Evolutionary conservation across 192 early-diverging fungal genomes (phyloP), one percentile per base, ranked within the genome.

Genomic region (Cladochytrium replicatum): DNA sequence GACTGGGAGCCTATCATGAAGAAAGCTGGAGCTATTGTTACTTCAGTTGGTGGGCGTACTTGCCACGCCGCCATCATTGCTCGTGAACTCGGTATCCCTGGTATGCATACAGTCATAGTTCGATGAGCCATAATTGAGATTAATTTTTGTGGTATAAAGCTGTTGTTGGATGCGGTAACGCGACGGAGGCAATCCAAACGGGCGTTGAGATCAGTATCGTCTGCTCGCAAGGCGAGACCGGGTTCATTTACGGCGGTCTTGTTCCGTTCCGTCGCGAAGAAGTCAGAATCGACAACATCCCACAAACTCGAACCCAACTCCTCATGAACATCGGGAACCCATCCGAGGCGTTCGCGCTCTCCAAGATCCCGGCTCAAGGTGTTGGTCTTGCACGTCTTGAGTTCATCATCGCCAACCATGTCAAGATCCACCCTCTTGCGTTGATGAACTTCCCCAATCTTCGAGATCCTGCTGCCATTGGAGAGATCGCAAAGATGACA

Each of bases 1-100:
- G 49, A 50, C 39, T 44, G 49, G 49, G 54, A 55, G 50, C 54
- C 54, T 0, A 55, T 55, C 29, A 55, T 55, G 54, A 55, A 55
- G 32, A 24, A 13, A 9, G 54, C 54, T 3, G 29, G 46, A 11
- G 54, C 48, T 15, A 55, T 55, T 21, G 50, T 55, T 8, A 51
- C 54, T 27, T 31, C 52, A 28, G 19, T 28, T 21, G 54, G 54
- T 9, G 54, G 54, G 11, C 11, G 54, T 15, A 55, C 54, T 4
- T 55, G 54, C 34, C 54, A 55, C 27, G 54, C 54, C 4, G 54
- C 54, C 31, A 55, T 55, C 23, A 54, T 55, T 23, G 54, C 54
- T 19, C 47, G 54, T 28, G 54, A 55, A 1, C 48, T 55, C 17
- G 52, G 52, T 50, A 55, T 55, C 54, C 46, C 46, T n/a, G n/a